Evolutionary conservation across 2,329 filamentous ascomycete species (phyloP).

Genomic region (Venturia carpophila): DNA sequence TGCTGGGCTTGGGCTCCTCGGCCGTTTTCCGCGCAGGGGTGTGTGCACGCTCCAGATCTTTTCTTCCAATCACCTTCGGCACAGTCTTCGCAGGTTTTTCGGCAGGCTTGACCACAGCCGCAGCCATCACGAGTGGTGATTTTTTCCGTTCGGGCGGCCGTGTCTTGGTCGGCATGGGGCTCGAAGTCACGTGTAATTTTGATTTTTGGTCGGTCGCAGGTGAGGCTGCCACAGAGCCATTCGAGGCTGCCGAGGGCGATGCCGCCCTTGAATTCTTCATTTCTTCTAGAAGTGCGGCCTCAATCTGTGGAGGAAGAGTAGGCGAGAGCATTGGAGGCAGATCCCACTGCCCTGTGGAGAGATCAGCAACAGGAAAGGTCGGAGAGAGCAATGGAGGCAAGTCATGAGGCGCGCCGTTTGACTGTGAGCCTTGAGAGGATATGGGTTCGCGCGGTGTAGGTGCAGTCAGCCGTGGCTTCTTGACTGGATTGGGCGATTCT

Average conservation of each 20-base stretch:
- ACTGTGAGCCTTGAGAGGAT: constrained; percentile 17
- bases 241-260: constrained; percentile 29
- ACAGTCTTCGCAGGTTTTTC: constrained; percentile 5
- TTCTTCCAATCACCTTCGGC: constrained; percentile 5
- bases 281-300: constrained; percentile 43
- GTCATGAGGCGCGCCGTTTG: constrained; percentile 25
- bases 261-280: constrained; percentile 31
- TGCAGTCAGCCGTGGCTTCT: constrained; percentile 36
- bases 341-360: constrained; percentile 30
- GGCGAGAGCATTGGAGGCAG: constrained; percentile 51
- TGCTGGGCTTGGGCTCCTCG: constrained; percentile 3
- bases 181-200: constrained; percentile 24
- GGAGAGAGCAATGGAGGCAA: constrained; percentile 33
- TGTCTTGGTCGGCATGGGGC: neutral
- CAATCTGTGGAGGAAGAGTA: constrained; percentile 48
- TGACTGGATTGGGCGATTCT: constrained; percentile 28
- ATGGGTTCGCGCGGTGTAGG: constrained; percentile 31
- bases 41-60: constrained; percentile 8
- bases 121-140: neutral
- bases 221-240: constrained; percentile 24
- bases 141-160: neutral
- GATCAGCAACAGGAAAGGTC: constrained; percentile 30
- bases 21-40: constrained; percentile 4
- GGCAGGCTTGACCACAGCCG: neutral
- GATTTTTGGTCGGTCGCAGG: constrained; percentile 23